Evolutionary conservation across 2,329 filamentous ascomycete species (phyloP).

Genomic region (Chaetomium sp.): DNA sequence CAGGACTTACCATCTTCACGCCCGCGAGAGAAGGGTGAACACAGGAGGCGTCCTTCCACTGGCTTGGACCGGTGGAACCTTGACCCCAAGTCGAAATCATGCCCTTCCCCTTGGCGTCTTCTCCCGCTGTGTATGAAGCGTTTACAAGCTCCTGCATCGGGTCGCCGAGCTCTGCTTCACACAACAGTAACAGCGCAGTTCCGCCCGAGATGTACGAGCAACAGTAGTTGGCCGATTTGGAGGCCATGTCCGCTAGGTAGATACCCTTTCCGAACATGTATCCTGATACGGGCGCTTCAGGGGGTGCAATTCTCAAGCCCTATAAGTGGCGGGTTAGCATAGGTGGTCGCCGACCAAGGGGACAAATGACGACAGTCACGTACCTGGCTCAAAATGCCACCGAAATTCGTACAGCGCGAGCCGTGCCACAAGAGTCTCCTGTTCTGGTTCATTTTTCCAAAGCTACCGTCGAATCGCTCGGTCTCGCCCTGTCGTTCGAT

Average conservation of each 20-base stretch:
- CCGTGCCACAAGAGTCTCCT: slow-evolving; percentile 83
- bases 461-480: slow-evolving; percentile 59
- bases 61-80: slow-evolving; percentile 55
- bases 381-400: slow-evolving; percentile 71
- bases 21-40: slow-evolving; percentile 61
- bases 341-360: not conserved
- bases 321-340: not conserved
- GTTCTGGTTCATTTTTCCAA: slow-evolving; percentile 48
- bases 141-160: slow-evolving; percentile 60
- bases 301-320: slow-evolving; percentile 82
- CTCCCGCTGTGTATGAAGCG: slow-evolving; percentile 56
- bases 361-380: not conserved
- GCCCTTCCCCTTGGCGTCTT: slow-evolving; percentile 53
- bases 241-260: slow-evolving; percentile 79
- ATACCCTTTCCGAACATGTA: slow-evolving; percentile 92
- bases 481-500: slow-evolving; percentile 69
- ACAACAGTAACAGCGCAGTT: slow-evolving; percentile 70
- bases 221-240: slow-evolving; percentile 78
- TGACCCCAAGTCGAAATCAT: slow-evolving; percentile 64
- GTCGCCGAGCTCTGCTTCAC: slow-evolving; percentile 74
- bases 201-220: slow-evolving; percentile 53
- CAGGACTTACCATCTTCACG: slow-evolving; percentile 56
- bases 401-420: slow-evolving; percentile 75
- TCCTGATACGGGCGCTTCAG: slow-evolving; percentile 69
- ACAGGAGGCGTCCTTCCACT: slow-evolving; percentile 69